These are phyloP conservation scores for Wickerhamiella qilinensis DNA, from an alignment of 805 yeast genomes.

Conservation along the genomic window DNA sequence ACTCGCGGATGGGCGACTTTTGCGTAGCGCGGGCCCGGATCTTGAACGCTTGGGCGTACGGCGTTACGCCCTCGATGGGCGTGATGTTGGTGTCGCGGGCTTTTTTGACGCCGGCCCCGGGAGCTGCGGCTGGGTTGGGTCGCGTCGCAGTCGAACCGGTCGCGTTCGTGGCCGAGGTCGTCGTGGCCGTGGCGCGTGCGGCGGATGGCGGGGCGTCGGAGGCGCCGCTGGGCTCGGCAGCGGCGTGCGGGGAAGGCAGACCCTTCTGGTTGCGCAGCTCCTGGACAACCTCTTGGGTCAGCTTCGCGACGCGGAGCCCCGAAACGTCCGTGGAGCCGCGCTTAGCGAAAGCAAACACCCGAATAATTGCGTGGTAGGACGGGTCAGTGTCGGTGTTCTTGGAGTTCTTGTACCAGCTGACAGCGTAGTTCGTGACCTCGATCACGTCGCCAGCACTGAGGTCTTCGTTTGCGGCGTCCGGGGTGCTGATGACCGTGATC, in stretches of 20 bases:
- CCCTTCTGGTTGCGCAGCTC: not conserved
- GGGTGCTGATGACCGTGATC: not conserved
- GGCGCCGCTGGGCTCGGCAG: not conserved
- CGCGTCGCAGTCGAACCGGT: not conserved
- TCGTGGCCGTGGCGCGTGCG: not conserved
- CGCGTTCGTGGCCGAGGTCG: not conserved
- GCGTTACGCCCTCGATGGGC: conserved; percentile 36
- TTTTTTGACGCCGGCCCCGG: not conserved
- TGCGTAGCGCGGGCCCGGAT: conserved; percentile 82
- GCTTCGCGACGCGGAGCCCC: not conserved
- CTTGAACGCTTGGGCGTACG: conserved; percentile 82
- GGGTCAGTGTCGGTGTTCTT: not conserved
- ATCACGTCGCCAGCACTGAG: conserved; percentile 3
- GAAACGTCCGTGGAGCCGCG: not conserved
- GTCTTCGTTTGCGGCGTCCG: not conserved
- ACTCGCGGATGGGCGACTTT: conserved; percentile 75
- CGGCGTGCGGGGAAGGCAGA: no score
- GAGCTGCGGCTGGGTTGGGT: not conserved
- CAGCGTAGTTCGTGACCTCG: not conserved
- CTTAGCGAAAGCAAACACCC: not conserved
- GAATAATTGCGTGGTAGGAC: not conserved
- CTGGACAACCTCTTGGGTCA: not conserved
- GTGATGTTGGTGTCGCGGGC: not conserved
- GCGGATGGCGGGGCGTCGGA: not conserved
- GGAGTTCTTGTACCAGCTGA: not conserved